Evolutionary conservation across 148 eudicot species (phyloP), one percentile per base, ranked within the genome.

Genomic region (Hydrangea macrophylla): DNA sequence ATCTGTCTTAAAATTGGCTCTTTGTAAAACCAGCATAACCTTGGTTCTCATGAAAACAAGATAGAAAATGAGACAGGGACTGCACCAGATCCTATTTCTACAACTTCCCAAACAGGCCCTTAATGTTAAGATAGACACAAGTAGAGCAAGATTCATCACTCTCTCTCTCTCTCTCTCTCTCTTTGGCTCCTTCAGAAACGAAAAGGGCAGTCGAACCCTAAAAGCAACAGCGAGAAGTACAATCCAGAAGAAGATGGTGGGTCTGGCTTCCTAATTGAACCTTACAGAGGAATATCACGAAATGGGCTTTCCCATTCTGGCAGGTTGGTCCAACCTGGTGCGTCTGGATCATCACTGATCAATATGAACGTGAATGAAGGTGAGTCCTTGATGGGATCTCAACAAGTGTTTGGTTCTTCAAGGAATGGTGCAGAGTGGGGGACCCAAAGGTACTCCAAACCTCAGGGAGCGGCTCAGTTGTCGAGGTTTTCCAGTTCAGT

Each of bases 401-500:
- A 62, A 24, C 59, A 55, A 39, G 26, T 63, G 58, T 61, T 71
- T 50, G 69, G 58, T 57, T 71, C 76, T 55, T 72, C 76, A 17
- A 73, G 73, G 37, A 60, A 76, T 45, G 70, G 66, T 25, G 58
- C 68, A 40, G 81, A 84, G 9, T 37, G 69, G 24, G 70, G 64
- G 75, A 63, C 71, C 13, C 84, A 85, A n/a, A 73, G 78, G 69
- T 82, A 84, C 62, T 69, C 33, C 53, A 73, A 71, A 57, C 75
- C 82, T 36, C 80, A 70, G 44, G 81, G 74, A 60, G 75, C 75
- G 5, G 75, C 77, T 51, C 77, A 77, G 22, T 62, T 84, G 61
- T 82, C 88, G 15, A 73, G 79, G 68, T 84, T 84, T 76, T 85
- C 88, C 68, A 87, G 72, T 71, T 87, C 92, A 13, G 83, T 82